phyloP scores from a whole-genome alignment of 1,284 basidiomycete species.

The Anthracocystis setariae region DNA sequence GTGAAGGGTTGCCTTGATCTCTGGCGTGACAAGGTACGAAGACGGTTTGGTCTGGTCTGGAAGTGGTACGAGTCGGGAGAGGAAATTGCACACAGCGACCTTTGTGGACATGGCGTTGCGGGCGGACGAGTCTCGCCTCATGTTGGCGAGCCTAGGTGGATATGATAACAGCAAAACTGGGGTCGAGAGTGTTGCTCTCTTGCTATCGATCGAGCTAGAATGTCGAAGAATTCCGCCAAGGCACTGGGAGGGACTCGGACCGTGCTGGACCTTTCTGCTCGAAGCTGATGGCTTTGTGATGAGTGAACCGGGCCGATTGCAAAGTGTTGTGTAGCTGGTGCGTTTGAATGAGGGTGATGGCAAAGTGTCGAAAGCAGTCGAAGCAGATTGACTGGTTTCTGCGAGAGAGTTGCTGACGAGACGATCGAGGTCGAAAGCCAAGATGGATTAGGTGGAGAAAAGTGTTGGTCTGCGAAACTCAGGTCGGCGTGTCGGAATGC shows the following conservation, averaged over 20 bases:
- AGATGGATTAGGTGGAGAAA: slow-evolving; percentile 1
- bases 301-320: too few species aligned
- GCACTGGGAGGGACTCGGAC: too few species aligned
- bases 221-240: too few species aligned
- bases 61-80: slow-evolving; percentile 35
- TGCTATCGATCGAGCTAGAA: too few species aligned
- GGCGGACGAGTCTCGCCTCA: slow-evolving; percentile 25
- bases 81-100: slow-evolving; percentile 34
- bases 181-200: neutral
- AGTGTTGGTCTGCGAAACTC: neutral
- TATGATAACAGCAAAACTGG: neutral
- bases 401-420: neutral
- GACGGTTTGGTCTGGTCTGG: slow-evolving; percentile 25
- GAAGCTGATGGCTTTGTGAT: neutral
- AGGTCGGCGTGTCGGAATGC: neutral
- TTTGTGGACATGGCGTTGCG: slow-evolving; percentile 22
- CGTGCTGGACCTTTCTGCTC: neutral
- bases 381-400: too few species aligned
- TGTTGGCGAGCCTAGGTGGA: neutral
- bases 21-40: slow-evolving; percentile 32
- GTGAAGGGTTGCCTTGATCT: slow-evolving; percentile 19
- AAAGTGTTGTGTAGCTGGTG: too few species aligned
- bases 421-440: neutral
- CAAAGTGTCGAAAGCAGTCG: neutral
- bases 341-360: too few species aligned